Base-by-base conservation (phyloP, 495 filamentous ascomycete genomes). In the Aspergillus coremiiformis region DNA sequence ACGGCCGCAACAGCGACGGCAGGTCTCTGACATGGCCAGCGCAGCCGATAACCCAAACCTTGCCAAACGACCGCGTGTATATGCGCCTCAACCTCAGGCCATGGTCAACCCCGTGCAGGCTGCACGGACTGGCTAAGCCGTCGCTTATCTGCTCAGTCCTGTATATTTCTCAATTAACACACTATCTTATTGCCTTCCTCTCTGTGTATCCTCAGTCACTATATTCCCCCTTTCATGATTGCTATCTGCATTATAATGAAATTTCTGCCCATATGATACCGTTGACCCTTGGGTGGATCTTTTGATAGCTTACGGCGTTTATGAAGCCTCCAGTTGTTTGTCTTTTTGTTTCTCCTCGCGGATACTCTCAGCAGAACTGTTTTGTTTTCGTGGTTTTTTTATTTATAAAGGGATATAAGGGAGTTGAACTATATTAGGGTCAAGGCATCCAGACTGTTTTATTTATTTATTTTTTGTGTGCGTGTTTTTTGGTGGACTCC, bases 21-120 rank as follows among this genome's bases (percentile, higher is more conserved):
- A 83, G 43, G 77, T 87, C 29, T 85, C 83, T 10, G 84, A 87
- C 21, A 81, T 89, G 66, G 71, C 78, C 4, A 77, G 82, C 47
- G 77, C 67, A 8, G 62, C 69, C 19, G 82, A 83, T 12, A 74
- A 79, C 33, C 63, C 71, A 10, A 75, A 73, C 45, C 74, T 80
- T 59, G 64, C 71, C 8, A 85, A 84, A 60, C 71, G 84, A 55
- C 83, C 83, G 62, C 79, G 83, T 49, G 78, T 86, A 70, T 86
- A 84, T 58, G 62, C 75, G 6, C 77, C 76, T 42, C 66, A 65
- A 11, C 69, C 68, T 22, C 73, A 70, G 23, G 66, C 68, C 51
- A 75, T 81, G 70, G 68, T 57, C 37, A 63, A 57, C 39, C 51
- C 67, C 12, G 69, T 75, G 43, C 72, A 69, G 58, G 66, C 69